Conservation (phyloP, 75 land plant genomes). For the Cunninghamia lanceolata region DNA sequence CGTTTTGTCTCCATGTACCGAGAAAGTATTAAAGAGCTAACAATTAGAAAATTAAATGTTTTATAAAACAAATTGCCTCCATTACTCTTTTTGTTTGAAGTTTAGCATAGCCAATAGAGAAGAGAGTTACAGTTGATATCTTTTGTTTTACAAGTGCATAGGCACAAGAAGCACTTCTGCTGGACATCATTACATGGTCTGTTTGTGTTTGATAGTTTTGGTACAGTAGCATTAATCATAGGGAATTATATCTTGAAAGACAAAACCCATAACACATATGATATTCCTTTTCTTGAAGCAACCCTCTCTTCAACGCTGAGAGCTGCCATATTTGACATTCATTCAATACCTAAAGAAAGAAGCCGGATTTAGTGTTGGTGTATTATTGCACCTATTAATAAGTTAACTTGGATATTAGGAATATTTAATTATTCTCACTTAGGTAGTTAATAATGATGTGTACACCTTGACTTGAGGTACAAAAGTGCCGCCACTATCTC, state of each 20-base stretch:
- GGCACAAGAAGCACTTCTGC: not conserved
- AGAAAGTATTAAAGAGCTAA: not conserved
- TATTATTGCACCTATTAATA: no score
- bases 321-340: not conserved
- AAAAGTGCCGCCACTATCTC: no score
- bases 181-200: not conserved
- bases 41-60: not conserved
- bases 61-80: not conserved
- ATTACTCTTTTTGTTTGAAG: not conserved
- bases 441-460: no score
- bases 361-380: not conserved
- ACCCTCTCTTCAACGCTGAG: not conserved
- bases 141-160: not conserved
- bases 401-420: no score
- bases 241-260: not conserved
- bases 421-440: no score
- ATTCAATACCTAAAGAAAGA: not conserved
- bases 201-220: not conserved
- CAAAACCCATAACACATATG: not conserved
- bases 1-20: not conserved
- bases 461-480: no score
- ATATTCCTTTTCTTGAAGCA: not conserved
- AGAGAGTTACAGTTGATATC: no score
- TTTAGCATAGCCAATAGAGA: no score
- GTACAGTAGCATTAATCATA: not conserved